phyloP scores from a whole-genome alignment of 495 filamentous ascomycete species.

The Penicillium simplicissimum region DNA sequence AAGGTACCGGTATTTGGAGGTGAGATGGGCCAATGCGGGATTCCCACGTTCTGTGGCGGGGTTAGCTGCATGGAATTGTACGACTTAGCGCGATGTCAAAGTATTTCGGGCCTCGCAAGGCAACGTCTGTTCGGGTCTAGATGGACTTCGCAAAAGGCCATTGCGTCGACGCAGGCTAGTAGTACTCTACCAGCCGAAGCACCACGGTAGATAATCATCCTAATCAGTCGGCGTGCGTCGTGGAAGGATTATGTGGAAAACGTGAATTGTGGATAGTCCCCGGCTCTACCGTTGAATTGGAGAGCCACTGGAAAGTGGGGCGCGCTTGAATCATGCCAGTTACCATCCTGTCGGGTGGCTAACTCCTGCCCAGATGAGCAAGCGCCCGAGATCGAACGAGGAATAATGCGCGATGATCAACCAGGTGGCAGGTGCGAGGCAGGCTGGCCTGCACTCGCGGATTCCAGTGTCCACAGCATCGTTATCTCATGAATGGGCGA shows the following conservation, averaged over 20 bases:
- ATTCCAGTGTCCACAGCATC: background rate
- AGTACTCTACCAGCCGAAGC: background rate
- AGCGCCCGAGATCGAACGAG: background rate
- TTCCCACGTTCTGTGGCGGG: constrained; percentile 15
- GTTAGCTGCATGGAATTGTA: background rate
- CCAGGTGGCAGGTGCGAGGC: background rate
- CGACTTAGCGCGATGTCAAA: background rate
- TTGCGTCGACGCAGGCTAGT: background rate
- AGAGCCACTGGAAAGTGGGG: constrained; percentile 5
- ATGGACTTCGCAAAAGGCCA: background rate
- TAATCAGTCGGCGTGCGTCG: background rate
- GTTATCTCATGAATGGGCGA: background rate
- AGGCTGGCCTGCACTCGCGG: background rate
- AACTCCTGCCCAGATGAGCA: constrained; percentile 11
- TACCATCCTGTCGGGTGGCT: constrained; percentile 1
- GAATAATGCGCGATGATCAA: background rate
- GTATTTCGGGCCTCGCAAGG: background rate
- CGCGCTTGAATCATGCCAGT: constrained; percentile 5
- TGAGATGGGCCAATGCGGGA: constrained; percentile 6
- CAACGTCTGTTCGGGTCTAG: background rate
- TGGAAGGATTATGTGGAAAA: background rate
- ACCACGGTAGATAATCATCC: background rate
- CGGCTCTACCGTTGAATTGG: background rate
- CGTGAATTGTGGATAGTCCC: background rate
- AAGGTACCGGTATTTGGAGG: background rate